Conservation (phyloP, 176 grass and related monocot species). For the Pontederia paniculata region DNA sequence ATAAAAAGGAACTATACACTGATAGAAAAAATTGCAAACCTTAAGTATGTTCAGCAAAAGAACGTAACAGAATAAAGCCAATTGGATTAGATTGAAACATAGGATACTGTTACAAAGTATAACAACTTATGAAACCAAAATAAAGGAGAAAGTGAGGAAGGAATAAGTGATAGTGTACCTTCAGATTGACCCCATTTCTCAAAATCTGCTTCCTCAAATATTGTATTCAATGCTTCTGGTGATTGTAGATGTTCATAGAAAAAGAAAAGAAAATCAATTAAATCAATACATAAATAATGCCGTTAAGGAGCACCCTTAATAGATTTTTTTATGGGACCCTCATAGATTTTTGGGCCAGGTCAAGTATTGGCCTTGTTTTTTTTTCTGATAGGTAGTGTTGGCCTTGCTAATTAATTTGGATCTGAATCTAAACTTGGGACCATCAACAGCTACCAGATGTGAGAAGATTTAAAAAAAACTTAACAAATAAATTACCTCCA, state of each 20-base stretch:
- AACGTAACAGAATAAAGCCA: too few species aligned
- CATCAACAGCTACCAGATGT: neutral
- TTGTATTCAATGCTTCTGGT: slow-evolving; percentile 63
- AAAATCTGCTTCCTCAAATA: slow-evolving; percentile 56
- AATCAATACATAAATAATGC: neutral
- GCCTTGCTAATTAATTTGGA: slow-evolving; percentile 2
- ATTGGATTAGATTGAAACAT: too few species aligned
- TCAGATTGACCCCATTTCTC: slow-evolving; percentile 55
- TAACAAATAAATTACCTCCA: slow-evolving; percentile 62
- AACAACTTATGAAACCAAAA: too few species aligned
- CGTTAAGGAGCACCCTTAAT: slow-evolving; percentile 18
- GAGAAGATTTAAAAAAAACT: slow-evolving; percentile 16
- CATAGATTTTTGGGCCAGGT: slow-evolving; percentile 5
- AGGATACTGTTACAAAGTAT: too few species aligned
- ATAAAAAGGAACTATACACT: too few species aligned
- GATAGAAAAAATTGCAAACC: too few species aligned
- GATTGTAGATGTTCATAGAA: slow-evolving; percentile 19
- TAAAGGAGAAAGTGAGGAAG: slow-evolving; percentile 11
- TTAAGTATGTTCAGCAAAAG: too few species aligned
- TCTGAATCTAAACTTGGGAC: neutral
- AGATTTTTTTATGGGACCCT: too few species aligned
- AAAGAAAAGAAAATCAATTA: slow-evolving; percentile 8
- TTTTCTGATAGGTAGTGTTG: too few species aligned
- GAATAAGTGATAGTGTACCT: slow-evolving; percentile 47
- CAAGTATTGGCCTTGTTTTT: slow-evolving; percentile 4